Base-by-base conservation (phyloP, 257 asterid genomes). In the Rhazya stricta region DNA sequence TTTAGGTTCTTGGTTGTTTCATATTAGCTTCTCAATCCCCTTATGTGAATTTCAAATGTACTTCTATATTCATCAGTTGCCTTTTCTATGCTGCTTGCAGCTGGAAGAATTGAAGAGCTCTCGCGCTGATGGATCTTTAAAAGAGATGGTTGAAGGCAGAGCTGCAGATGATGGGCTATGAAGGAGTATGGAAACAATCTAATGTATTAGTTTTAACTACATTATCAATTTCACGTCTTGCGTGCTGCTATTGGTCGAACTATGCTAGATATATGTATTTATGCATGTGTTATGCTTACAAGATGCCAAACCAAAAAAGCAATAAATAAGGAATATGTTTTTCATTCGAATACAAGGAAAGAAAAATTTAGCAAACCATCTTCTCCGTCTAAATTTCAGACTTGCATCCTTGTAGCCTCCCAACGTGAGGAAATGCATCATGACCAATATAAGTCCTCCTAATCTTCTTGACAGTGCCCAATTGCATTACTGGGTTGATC, bases 61-160 rank as follows among this genome's bases (percentile, higher is more conserved):
- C 70, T 51, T 51, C 58, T 0, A 23, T 65, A n/a, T 32, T 23
- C 48, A 21, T 21, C 48, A 19, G 1, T 73, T 71, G 70, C 60
- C 29, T 71, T 37, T 30, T 76, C 45, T 51, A 37, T 76, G 72
- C 54, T 77, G 79, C 77, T 69, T 82, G 79, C 92, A 92, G 97
- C 82, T 72, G 29, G 96, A 92, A 80, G 92, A 86, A 79, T 80
- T 84, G 48, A 89, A 82, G 80, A 81, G 80, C 75, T 72, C 81
- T 23, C 85, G 74, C 48, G 69, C 42, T 29, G 87, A 83, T 84
- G 81, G 81, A 75, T 74, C 90, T 41, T 41, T 80, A 36, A 82
- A 80, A 77, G 86, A 81, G 67, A 66, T 37, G 19, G 48, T 46
- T 72, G 79, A 67, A 9, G 71, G 32, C 5, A 66, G 71, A 37